Base-by-base conservation (phyloP, 805 yeast species). In the Yamadazyma insecticola region DNA sequence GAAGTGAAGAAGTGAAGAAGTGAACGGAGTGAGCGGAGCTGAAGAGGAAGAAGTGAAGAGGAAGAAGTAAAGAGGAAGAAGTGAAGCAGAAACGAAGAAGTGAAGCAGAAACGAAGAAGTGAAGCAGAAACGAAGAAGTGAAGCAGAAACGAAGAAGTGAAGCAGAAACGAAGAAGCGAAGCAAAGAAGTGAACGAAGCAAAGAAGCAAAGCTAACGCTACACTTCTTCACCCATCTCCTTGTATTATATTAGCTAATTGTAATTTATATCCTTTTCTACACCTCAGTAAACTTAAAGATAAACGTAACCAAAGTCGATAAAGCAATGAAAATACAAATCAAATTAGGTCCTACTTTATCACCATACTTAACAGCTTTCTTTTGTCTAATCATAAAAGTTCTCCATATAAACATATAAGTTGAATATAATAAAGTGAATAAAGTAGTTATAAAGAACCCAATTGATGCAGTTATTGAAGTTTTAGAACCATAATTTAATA, bases 311-410 rank as follows among this genome's bases (percentile, higher is more conserved):
- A 74, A 61, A 6, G 88, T 77, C 2, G 95, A 80, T 1, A 78
- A 58, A 2, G 84, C 80, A 44, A 92, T 67, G 31, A 82, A 81
- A 13, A 61, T 56, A 63, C 97, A 90, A 29, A 92, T 76, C 54
- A 78, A 69, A 41, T 81, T 79, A 12, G 97, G 97, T 0, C 98
- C 98, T 39, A 79, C 52, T 50, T 71, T 77, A 58, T 92, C 97
- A 43, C 84, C 95, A 51, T 90, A 92, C 41, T 84, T 74, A 15
- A 78, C 82, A 3, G 94, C 87, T 40, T 77, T 76, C 63, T 88
- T 86, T 42, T 76, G 72, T 53, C 98, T 77, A 45, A 92, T 86
- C 50, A 81, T 81, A 29, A 77, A 55, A 5, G 87, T 90, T 57
- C 98, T 77, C 76, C 81, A 81, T 26, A 88, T 59, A 59, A 88